Evolutionary conservation across 345 rosid genomes (phyloP).

Genomic region (Hypericum androsaemum): DNA sequence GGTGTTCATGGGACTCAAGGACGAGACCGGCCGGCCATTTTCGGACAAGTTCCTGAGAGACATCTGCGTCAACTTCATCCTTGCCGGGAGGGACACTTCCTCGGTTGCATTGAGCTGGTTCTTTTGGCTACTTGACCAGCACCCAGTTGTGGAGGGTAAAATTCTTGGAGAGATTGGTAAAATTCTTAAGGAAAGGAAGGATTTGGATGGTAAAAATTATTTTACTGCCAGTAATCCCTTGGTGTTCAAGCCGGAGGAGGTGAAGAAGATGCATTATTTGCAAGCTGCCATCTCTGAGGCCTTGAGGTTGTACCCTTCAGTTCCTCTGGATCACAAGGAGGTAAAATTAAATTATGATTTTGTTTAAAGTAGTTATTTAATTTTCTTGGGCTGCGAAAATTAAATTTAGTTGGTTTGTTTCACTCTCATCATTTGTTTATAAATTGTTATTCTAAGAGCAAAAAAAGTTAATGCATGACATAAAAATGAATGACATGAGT

Average conservation of each 20-base stretch:
- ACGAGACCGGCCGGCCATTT: constrained; percentile 46
- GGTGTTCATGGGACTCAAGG: constrained; percentile 47
- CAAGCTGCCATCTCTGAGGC: constrained; percentile 94
- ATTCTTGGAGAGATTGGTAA: constrained; percentile 50
- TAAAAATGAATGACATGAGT: no score
- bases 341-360: constrained; percentile 24
- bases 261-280: constrained; percentile 89
- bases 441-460: no score
- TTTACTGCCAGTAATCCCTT: constrained; percentile 7
- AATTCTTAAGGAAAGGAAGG: constrained; percentile 40
- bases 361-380: background rate
- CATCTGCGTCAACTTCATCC: constrained; percentile 84
- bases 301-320: constrained; percentile 88
- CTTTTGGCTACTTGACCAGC: constrained; percentile 69
- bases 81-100: constrained; percentile 96
- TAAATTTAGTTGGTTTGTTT: no score
- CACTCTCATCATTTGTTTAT: no score
- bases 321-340: constrained; percentile 95
- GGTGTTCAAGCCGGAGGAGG: constrained; percentile 67
- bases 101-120: constrained; percentile 95
- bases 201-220: constrained; percentile 11
- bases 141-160: constrained; percentile 51
- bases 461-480: no score
- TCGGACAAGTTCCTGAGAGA: constrained; percentile 80
- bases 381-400: background rate